Evolutionary conservation across 331 rosid species (phyloP).

Genomic region (Stylosanthes scabra): DNA sequence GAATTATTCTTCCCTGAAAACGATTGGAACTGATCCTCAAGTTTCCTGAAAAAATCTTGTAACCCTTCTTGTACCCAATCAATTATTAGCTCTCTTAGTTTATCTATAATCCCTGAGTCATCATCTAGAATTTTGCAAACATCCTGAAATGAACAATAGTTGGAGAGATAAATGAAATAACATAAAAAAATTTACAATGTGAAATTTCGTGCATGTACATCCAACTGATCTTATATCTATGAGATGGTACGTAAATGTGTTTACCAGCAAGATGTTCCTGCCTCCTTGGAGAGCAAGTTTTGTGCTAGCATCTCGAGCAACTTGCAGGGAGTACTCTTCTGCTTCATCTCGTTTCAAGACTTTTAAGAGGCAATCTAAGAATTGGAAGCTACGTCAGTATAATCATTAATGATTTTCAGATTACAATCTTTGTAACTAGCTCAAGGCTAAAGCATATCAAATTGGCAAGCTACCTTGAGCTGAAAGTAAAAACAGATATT

Average conservation of each 20-base stretch:
- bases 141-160: conserved; percentile 56
- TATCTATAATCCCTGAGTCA: conserved; percentile 59
- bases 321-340: conserved; percentile 56
- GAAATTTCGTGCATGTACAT: neutral
- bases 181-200: neutral
- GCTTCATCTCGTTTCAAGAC: conserved; percentile 53
- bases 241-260: conserved; percentile 7
- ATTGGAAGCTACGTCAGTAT: conserved; percentile 41
- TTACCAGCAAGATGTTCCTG: conserved; percentile 62
- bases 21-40: conserved; percentile 66
- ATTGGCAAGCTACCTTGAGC: neutral
- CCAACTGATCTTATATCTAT: neutral
- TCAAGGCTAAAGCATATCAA: conserved; percentile 5
- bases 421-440: neutral
- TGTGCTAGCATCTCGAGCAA: conserved; percentile 63
- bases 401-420: neutral
- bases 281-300: conserved; percentile 67
- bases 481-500: conserved; percentile 21
- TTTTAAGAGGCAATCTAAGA: conserved; percentile 65
- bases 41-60: conserved; percentile 78
- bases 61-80: conserved; percentile 91
- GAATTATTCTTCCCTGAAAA: conserved; percentile 66
- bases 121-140: conserved; percentile 79
- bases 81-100: conserved; percentile 60
- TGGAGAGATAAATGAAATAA: conserved; percentile 28